Evolutionary conservation across 805 yeast species (phyloP).

Genomic region (Hanseniaspora hatyaiensis): DNA sequence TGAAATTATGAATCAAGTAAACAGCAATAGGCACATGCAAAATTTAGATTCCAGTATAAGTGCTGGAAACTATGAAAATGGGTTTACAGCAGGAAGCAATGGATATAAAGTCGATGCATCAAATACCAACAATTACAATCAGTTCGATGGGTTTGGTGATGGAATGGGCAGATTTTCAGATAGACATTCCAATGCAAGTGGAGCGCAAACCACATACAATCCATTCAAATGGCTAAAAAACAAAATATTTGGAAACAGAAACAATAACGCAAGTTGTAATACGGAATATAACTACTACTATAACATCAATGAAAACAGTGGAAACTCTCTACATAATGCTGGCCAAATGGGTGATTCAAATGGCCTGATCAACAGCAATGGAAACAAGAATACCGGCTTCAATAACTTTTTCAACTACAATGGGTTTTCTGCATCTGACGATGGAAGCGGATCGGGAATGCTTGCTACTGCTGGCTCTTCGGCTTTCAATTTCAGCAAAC

Average conservation of each 20-base stretch:
- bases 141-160: neutral
- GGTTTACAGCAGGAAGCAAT: neutral
- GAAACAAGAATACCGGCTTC: neutral
- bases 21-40: constrained; percentile 18
- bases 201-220: neutral
- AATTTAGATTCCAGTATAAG: constrained; percentile 16
- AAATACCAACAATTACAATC: neutral
- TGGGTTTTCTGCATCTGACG: neutral
- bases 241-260: too few relatives aligned
- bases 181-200: neutral
- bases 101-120: too few relatives aligned
- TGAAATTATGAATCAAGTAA: constrained; percentile 8
- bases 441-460: too few relatives aligned
- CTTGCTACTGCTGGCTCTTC: too few relatives aligned
- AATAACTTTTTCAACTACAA: neutral
- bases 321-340: neutral
- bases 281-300: neutral
- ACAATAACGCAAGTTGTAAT: too few relatives aligned
- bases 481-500: too few relatives aligned
- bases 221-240: constrained; percentile 7
- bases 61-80: constrained; percentile 12
- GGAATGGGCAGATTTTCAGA: too few relatives aligned
- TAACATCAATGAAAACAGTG: neutral
- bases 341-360: neutral
- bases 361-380: neutral